Percentiles rank a stretch among this genome's conserved stretches.
These are phyloP conservation scores for Diaporthe citriasiana DNA, from an alignment of 2,329 filamentous ascomycete genomes.

Conservation along the genomic window DNA sequence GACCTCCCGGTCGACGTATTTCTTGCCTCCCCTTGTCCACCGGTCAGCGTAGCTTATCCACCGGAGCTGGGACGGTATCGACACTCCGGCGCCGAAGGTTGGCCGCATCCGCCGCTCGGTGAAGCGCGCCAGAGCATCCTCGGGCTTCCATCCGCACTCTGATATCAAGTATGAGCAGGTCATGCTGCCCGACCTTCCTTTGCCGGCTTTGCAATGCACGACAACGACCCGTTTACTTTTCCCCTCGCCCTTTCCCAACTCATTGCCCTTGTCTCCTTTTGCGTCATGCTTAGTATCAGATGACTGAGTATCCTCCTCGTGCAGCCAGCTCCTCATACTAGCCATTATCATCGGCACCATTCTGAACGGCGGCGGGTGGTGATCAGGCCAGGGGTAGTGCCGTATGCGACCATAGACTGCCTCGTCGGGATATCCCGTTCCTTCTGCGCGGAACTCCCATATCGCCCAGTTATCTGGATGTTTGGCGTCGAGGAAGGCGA, in stretches of 20 bases:
- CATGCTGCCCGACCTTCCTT: slow-evolving; percentile 90
- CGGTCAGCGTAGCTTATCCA: slow-evolving; percentile 91
- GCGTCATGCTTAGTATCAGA: slow-evolving; percentile 43
- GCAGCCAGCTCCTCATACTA: slow-evolving; percentile 91
- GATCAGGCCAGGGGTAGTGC: slow-evolving; percentile 97
- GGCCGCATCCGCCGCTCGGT: slow-evolving; percentile 91
- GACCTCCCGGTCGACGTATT: slow-evolving; percentile 84
- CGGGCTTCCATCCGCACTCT: slow-evolving; percentile 76
- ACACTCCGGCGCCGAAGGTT: slow-evolving; percentile 89
- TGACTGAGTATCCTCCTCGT: slow-evolving; percentile 58
- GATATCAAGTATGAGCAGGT: slow-evolving; percentile 91
- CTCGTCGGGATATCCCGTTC: slow-evolving; percentile 93
- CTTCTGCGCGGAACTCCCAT: slow-evolving; percentile 98
- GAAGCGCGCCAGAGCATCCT: slow-evolving; percentile 68
- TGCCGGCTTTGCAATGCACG: slow-evolving; percentile 97
- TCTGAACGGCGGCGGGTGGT: slow-evolving; percentile 94
- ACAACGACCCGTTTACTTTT: slow-evolving; percentile 77
- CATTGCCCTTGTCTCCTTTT: not conserved
- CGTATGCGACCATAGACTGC: slow-evolving; percentile 88
- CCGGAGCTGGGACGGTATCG: slow-evolving; percentile 91
- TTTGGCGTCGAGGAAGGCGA: slow-evolving; percentile 87
- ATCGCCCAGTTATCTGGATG: slow-evolving; percentile 91
- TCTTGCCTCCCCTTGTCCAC: slow-evolving; percentile 82
- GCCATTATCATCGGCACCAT: slow-evolving; percentile 91
- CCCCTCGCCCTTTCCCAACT: slow-evolving; percentile 41